Evolutionary conservation across 768 basidiomycete genomes (phyloP), one percentile per base, ranked within the genome.

Genomic region (Rubroboletus pulcherrimus): DNA sequence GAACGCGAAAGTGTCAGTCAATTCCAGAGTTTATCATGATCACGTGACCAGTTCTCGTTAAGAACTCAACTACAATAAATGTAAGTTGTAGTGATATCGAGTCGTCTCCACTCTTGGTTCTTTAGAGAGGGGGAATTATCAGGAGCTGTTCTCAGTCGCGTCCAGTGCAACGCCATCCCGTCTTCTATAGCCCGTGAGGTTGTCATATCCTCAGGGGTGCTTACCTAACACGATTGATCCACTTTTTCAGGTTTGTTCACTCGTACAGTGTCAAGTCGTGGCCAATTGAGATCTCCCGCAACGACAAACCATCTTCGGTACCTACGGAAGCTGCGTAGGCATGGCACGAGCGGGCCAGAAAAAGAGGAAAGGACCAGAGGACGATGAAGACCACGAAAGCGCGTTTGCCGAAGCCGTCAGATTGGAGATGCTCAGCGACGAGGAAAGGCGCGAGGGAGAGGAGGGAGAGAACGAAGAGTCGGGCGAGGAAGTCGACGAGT

Each of bases 341-440:
- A 77, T 74, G 58, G 60, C 56, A 49, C 74, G 69, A 53, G 74
- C 69, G 24, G 56, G 49, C 33, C 72, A 62, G 40, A 82, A 74
- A 58, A 91, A 91, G 68, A 76, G 89, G 61, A 90, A 87, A 62
- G 77, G 81, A 51, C 58, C 59, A 26, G 72, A 74, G 2, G 75
- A 76, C 10, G 78, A 81, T 57, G 74, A 73, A 24, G 61, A 66
- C 2, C 56, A 58, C 24, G 62, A 63, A 35, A 51, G 49, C 49
- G 66, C 72, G 30, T 74, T 81, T 39, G 67, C 71, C 7, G 67
- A 72, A 33, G 71, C 71, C 38, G 80, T 80, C 40, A 74, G 74
- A 43, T 69, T 91, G 56, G 89, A 90, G 67, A 87, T 91, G 82
- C 70, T 77, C 56, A 89, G 85, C 67, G 89, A 87, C 65, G 89